Evolutionary conservation across 2,329 filamentous ascomycete species (phyloP).

Genomic region (Fusarium goolgardi): DNA sequence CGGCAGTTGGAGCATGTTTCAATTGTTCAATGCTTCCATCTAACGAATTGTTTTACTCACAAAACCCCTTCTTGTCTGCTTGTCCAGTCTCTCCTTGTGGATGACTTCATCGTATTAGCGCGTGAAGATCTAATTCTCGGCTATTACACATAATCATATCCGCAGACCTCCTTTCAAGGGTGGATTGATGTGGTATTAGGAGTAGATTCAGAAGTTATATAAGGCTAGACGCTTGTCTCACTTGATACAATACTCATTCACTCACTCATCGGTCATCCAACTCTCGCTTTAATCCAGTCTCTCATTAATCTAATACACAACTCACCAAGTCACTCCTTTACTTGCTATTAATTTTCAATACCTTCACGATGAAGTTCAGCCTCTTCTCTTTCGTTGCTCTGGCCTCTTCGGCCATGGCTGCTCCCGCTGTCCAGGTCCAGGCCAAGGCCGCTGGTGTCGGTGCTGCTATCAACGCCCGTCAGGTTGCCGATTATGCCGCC

Average conservation of each 20-base stretch:
- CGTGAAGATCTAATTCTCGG: constrained; percentile 23
- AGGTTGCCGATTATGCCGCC: neutral
- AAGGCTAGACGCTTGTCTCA: neutral
- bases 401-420: constrained; percentile 20
- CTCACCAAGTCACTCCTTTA: constrained; percentile 34
- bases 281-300: constrained; percentile 19
- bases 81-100: neutral
- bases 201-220: neutral
- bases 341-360: neutral
- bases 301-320: constrained; percentile 19
- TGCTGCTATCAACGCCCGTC: neutral
- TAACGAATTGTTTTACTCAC: neutral
- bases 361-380: constrained; percentile 30
- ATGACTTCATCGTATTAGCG: constrained; percentile 1
- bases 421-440: constrained; percentile 4
- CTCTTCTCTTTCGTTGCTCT: constrained; percentile 22
- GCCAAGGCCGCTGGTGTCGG: neutral
- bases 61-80: neutral
- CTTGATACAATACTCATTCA: neutral
- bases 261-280: neutral
- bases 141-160: constrained; percentile 1
- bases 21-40: constrained; percentile 10
- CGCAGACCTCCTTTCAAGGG: constrained; percentile 12
- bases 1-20: constrained; percentile 22
- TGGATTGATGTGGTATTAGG: neutral